Evolutionary conservation across 1,139 yeast species (phyloP).

Genomic region (Suhomyces anneliseae): DNA sequence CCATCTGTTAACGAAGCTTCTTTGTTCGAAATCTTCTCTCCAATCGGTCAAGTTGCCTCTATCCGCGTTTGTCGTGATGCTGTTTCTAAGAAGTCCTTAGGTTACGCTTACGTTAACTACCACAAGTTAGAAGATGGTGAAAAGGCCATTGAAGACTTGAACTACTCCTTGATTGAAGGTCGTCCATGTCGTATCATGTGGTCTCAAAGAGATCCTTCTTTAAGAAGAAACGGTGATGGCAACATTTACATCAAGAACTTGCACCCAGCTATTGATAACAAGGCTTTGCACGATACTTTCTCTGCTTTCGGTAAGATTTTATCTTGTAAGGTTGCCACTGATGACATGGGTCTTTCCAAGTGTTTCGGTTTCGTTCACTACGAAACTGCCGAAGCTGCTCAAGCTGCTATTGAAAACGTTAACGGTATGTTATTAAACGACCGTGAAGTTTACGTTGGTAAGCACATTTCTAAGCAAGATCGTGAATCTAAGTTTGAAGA

Average conservation of each 20-base stretch:
- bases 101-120: constrained; percentile 98
- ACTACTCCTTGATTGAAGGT: constrained; percentile 92
- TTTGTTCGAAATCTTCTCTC: constrained; percentile 91
- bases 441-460: constrained; percentile 94
- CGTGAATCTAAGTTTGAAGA: constrained; percentile 94
- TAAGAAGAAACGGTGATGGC: constrained; percentile 95
- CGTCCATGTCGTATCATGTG: constrained; percentile 99
- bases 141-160: constrained; percentile 92
- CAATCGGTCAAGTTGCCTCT: constrained; percentile 93
- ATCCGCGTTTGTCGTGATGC: constrained; percentile 99
- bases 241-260: constrained; percentile 97
- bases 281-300: constrained; percentile 97
- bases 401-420: constrained; percentile 93
- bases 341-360: constrained; percentile 86
- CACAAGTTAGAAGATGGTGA: constrained; percentile 89
- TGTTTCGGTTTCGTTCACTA: constrained; percentile 98
- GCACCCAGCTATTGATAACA: constrained; percentile 98
- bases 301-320: constrained; percentile 94
- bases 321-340: constrained; percentile 97
- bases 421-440: constrained; percentile 98
- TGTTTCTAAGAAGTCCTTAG: constrained; percentile 92
- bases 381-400: constrained; percentile 91
- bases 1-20: constrained; percentile 92
- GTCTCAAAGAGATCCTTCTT: constrained; percentile 98
- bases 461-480: constrained; percentile 89